Evolutionary conservation across 1,284 basidiomycete genomes (phyloP), one percentile per base, ranked within the genome.

Genomic region (Phylloboletellus chloephorus): DNA sequence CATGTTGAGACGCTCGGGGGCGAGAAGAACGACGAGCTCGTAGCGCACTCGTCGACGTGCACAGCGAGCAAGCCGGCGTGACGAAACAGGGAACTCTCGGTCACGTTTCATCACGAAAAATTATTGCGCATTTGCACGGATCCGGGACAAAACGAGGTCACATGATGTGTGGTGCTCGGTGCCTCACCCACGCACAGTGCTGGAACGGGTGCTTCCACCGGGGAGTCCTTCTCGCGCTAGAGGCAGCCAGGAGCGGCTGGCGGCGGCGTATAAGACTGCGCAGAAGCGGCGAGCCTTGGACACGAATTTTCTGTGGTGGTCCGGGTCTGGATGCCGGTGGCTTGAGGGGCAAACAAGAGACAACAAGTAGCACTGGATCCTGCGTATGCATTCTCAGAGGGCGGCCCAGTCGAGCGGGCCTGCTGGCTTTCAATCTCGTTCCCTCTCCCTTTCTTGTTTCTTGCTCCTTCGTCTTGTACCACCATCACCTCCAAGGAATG

Each of bases 401-500:
- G 43, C 48, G 31, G 60, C 20, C 60, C 37, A 52, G 56, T 56
- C 38, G 48, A 56, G 61, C 56, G 57, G 55, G 51, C 57, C 43
- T 60, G 63, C 56, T 63, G 58, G 63, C 61, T 65, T 64, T 65
- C 59, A 65, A 60, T 64, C 55, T 56, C 56, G 25, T 43, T 52
- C 46, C 31, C 51, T 40, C 41, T 40, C 41, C 41, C 24, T 34
- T 42, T 31, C 43, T 43, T 39, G 34, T 31, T 33, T 31, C 37
- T 34, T 26, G 10, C 29, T 31, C 43, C 56, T 54, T 53, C 22
- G 59, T 57, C 64, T 57, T 62, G 61, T 65, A 66, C 66, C 68
- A 71, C 64, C 69, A 70, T 56, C 66, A 64, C 56, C 56, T 5
- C 53, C 66, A 62, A 55, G 70, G 61, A 31, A 83, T 82, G 78